Base-by-base conservation (phyloP, 345 rosid genomes). In the Gossypium australe region DNA sequence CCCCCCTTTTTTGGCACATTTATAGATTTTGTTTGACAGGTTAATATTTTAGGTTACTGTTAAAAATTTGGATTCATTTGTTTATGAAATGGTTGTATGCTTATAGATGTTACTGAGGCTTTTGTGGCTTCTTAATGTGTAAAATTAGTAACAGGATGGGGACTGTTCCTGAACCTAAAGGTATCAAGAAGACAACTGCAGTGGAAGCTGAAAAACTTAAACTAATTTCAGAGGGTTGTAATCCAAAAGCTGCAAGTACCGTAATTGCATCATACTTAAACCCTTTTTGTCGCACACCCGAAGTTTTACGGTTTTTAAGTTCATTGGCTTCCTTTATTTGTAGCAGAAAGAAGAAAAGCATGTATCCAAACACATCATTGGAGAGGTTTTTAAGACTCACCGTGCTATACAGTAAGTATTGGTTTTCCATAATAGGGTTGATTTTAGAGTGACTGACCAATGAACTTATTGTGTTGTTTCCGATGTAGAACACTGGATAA, bases 221-320 rank as follows among this genome's bases (percentile, higher is more conserved):
- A 83, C 80, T 94, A 53, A 84, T 88, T 83, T 88, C 92, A 0
- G 98, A 94, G 81, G 91, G 93, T 55, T 94, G 97, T 79, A 83
- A 79, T 79, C 84, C 85, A 8, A 82, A 78, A 86, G 70, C 78
- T 53, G 97, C 92, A 82, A 85, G 97, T 83, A 74, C 73, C 74
- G 65, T 69, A 29, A 51, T 52, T 0, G 55, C 16, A 49, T 62
- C 63, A 7, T 20, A 63, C 3, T 67, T 25, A 45, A 52, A 60
- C 3, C 56, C 18, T 63, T 65, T 59, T 59, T 59, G 29, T 74
- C 44, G 11, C 20, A 63, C 49, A 12, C 47, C 48, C n/a, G 24
- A 72, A 75, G 56, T 66, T n/a, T 49, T 67, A 56, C 13, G 56
- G 44, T 71, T 10, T 58, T 70, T 82, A 73, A 72, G 82, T 82